Evolutionary conservation across 2,329 filamentous ascomycete species (phyloP), one percentile per base, ranked within the genome.

Genomic region (Fusarium sp.): DNA sequence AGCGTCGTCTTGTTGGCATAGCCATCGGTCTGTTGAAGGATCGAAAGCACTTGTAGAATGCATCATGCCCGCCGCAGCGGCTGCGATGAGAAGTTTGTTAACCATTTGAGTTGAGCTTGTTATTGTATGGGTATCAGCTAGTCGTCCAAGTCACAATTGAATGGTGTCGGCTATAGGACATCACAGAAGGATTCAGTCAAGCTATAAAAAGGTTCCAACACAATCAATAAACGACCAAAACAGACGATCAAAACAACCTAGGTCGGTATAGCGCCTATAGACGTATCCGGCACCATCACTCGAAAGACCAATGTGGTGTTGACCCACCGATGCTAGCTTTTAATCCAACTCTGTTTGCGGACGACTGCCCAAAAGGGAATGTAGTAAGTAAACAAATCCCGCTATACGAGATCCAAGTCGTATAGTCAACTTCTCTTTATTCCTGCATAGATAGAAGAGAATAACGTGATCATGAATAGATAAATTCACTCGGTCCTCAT

Each of bases 1-100:
- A 26, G 50, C 50, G 42, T 60, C 28, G 40, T 56, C 42, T 26
- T 71, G 55, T 26, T 61, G 26, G 52, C 68, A 72, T 15, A 59
- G 53, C 68, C 62, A 72, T 42, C 55, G 51, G 13, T 69, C 57
- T 24, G 63, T 51, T 33, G 33, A 47, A 13, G 59, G 56, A 8
- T 68, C 59, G 24, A 50, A 62, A 3, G 65, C 62, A 24, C 38
- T 47, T 22, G 31, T 51, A 15, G 22, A 21, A 10, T 33, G 21
- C 5, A 69, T 7, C 21, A 64, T 44, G 3, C n/a, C 24, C 36
- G 56, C 44, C 14, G 52, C 24, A 5, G 53, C 42, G 39, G 57
- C 21, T 28, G 43, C 56, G 19, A 57, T 22, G 13, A 66, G 17
- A 36, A 69, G 44, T 13, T 50, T 13, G 17, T 54, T 45, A 17